Conservation (phyloP, 164 flowering plant species). For the Aristolochia californica region DNA sequence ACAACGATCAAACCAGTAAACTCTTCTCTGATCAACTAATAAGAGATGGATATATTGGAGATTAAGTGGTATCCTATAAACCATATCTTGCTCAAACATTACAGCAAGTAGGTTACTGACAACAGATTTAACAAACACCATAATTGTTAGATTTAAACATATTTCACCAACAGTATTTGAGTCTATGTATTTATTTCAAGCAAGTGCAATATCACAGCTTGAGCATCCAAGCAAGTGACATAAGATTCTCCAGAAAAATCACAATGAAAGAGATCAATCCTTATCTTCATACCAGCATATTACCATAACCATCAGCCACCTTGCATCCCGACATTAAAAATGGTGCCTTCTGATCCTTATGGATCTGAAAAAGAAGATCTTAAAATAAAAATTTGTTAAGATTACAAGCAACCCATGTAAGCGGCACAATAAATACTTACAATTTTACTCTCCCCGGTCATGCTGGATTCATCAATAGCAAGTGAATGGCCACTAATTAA, state of each 20-base stretch:
- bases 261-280: no score
- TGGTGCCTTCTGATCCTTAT: constrained; percentile 65
- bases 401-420: not conserved
- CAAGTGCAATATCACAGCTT: not conserved
- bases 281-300: constrained; percentile 64
- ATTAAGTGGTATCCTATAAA: not conserved
- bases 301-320: constrained; percentile 94
- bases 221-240: no score
- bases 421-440: constrained; percentile 26
- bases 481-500: constrained; percentile 80
- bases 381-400: not conserved
- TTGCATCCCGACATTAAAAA: constrained; percentile 98
- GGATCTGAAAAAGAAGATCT: constrained; percentile 33
- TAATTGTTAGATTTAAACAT: no score
- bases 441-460: constrained; percentile 98
- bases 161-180: not conserved
- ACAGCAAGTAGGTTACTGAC: no score
- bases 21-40: not conserved
- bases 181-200: not conserved
- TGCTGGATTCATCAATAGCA: constrained; percentile 94
- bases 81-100: no score
- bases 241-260: no score
- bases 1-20: not conserved
- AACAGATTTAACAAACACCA: no score
- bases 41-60: not conserved